These are phyloP conservation scores for Scheffersomyces titani DNA, from an alignment of 1,139 yeast species.

Conservation along the genomic window DNA sequence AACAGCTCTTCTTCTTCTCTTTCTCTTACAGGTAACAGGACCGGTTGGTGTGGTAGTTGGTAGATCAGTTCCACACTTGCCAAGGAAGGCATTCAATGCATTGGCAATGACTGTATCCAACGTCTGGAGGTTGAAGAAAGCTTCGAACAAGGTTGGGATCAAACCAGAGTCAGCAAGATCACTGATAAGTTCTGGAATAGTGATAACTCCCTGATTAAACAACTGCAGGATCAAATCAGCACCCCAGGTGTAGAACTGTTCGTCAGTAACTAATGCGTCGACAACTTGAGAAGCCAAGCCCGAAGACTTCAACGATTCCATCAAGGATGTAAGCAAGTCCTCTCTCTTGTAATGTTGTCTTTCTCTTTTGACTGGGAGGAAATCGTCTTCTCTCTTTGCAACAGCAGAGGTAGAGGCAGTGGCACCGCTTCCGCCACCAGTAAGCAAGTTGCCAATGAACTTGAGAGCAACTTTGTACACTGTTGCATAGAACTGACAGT, in stretches of 20 bases:
- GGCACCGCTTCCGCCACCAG: conserved; percentile 15
- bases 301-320: conserved; percentile 48
- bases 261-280: conserved; percentile 40
- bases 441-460: conserved; percentile 34
- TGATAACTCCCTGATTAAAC: conserved; percentile 31
- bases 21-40: conserved; percentile 19
- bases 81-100: conserved; percentile 49
- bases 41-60: conserved; percentile 14
- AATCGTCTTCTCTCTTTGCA: neutral
- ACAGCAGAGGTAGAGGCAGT: conserved; percentile 11
- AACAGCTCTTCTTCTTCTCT: conserved; percentile 32
- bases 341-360: conserved; percentile 4
- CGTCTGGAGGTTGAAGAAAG: conserved; percentile 42
- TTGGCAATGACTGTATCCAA: conserved; percentile 43
- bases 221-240: conserved; percentile 37
- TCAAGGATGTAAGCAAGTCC: conserved; percentile 33
- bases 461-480: conserved; percentile 39
- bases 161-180: conserved; percentile 42
- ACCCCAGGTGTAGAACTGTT: conserved; percentile 43
- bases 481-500: conserved; percentile 44
- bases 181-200: conserved; percentile 26
- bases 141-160: conserved; percentile 37
- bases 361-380: neutral
- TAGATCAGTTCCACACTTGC: conserved; percentile 33
- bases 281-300: conserved; percentile 48